phyloP scores from a whole-genome alignment of 345 rosid species.

The Fremontodendron californicum region DNA sequence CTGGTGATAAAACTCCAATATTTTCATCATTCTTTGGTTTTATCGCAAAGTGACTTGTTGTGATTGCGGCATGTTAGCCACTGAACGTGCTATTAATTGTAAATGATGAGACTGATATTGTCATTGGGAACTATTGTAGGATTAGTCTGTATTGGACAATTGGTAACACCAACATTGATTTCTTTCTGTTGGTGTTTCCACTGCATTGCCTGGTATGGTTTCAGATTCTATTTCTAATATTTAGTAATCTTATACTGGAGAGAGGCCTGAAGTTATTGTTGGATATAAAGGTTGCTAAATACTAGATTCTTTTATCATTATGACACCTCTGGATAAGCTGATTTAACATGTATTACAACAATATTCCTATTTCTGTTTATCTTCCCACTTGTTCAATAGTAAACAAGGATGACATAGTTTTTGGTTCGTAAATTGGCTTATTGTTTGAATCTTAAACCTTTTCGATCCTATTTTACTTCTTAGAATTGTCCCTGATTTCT shows the following conservation, averaged over 20 bases:
- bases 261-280: conserved; percentile 21
- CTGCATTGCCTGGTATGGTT: conserved; percentile 60
- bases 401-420: not conserved
- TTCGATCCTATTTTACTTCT: not conserved
- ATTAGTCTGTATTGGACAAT: conserved; percentile 47
- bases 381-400: not conserved
- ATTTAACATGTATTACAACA: not conserved
- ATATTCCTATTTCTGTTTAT: not conserved
- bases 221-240: conserved; percentile 37
- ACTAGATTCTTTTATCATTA: conserved; percentile 10
- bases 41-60: conserved; percentile 21
- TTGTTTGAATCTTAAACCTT: not conserved
- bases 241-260: conserved; percentile 24
- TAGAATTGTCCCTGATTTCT: not conserved
- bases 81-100: conserved; percentile 25
- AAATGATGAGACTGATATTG: conserved; percentile 34
- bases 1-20: conserved; percentile 1
- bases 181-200: conserved; percentile 53
- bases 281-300: conserved; percentile 17
- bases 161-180: conserved; percentile 53
- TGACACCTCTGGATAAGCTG: conserved; percentile 9
- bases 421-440: not conserved
- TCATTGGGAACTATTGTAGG: conserved; percentile 55
- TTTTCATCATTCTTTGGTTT: not conserved
- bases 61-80: conserved; percentile 22